phyloP scores from a whole-genome alignment of 2,329 filamentous ascomycete species.

The Claviceps arundinis region DNA sequence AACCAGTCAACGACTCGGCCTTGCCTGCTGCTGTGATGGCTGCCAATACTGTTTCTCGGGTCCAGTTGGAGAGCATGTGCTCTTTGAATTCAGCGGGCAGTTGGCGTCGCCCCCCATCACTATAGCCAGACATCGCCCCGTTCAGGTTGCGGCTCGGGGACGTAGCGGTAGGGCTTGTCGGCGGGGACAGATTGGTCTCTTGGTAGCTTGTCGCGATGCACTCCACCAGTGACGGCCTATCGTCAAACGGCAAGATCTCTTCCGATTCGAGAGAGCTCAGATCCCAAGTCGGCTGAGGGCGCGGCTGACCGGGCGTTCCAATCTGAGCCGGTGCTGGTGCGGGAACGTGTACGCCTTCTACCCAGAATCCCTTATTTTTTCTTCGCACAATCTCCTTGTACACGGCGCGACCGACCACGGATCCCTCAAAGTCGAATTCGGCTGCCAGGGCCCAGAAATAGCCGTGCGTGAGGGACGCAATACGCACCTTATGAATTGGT shows the following conservation, averaged over 20 bases:
- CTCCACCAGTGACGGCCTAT: constrained; percentile 57
- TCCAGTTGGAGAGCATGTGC: constrained; percentile 70
- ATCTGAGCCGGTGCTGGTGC: constrained; percentile 51
- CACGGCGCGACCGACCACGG: constrained; percentile 55
- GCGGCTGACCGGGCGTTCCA: constrained; percentile 34
- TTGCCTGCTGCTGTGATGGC: constrained; percentile 56
- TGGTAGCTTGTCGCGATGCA: constrained; percentile 62
- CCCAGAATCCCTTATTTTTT: constrained; percentile 64
- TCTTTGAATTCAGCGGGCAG: constrained; percentile 57
- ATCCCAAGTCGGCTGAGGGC: constrained; percentile 31
- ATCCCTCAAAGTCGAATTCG: constrained; percentile 62
- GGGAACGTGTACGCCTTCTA: constrained; percentile 60
- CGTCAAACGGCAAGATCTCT: constrained; percentile 61
- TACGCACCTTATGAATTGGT: constrained; percentile 58
- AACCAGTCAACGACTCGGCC: constrained; percentile 63
- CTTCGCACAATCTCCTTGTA: constrained; percentile 64
- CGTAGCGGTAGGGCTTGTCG: constrained; percentile 50
- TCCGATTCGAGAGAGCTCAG: constrained; percentile 45
- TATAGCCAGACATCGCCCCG: constrained; percentile 45
- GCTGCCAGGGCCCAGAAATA: constrained; percentile 75
- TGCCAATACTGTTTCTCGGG: constrained; percentile 57
- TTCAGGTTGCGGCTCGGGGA: constrained; percentile 55
- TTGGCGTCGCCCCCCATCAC: constrained; percentile 31
- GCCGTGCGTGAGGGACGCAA: constrained; percentile 75
- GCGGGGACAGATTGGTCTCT: constrained; percentile 46